Base-by-base conservation (phyloP, 2,329 filamentous ascomycete species). In the Myriosclerotinia curreyana region DNA sequence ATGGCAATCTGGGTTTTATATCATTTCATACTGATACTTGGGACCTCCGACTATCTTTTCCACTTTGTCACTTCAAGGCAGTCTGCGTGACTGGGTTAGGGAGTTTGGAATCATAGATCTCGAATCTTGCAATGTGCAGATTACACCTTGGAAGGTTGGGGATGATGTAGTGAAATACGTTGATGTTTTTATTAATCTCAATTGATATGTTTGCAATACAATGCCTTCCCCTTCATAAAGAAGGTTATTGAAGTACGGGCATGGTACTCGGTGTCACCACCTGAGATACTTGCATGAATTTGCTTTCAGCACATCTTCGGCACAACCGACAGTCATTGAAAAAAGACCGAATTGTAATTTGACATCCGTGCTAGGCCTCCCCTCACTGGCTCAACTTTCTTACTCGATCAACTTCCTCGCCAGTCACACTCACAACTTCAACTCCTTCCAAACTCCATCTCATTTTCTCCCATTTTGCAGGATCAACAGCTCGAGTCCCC, bases 231-330 rank as follows among this genome's bases (percentile, higher is more conserved):
- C 64, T 68, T 65, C 51, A 50, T 60, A 68, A 55, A 53, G 62
- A 67, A 67, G 63, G 67, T 62, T 65, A 64, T 64, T 61, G 66
- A 64, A 38, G 62, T 54, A 48, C 55, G 64, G 66, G 34, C 63
- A 65, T 65, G 59, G 69, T 67, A 67, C 65, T 77, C 61, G 44
- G 77, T 65, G 55, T 59, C 42, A 59, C 55, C 77, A 78, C 69
- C 66, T 65, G 66, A 68, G 54, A 70, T 69, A 68, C 60, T 59
- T 64, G 61, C 61, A 64, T 68, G 65, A 69, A 51, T 77, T 87
- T 77, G 75, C 83, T 95, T 82, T 96, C 85, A 95, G 92, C 92
- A 96, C 92, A 92, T 96, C 92, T 96, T 93, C 91, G 92, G 92
- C 93, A 92, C 93, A 95, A 93, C 86, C 64, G 84, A 82, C 86